Evolutionary conservation across 2,329 filamentous ascomycete genomes (phyloP), one percentile per base, ranked within the genome.

Genomic region (Albifimbria verrucaria): DNA sequence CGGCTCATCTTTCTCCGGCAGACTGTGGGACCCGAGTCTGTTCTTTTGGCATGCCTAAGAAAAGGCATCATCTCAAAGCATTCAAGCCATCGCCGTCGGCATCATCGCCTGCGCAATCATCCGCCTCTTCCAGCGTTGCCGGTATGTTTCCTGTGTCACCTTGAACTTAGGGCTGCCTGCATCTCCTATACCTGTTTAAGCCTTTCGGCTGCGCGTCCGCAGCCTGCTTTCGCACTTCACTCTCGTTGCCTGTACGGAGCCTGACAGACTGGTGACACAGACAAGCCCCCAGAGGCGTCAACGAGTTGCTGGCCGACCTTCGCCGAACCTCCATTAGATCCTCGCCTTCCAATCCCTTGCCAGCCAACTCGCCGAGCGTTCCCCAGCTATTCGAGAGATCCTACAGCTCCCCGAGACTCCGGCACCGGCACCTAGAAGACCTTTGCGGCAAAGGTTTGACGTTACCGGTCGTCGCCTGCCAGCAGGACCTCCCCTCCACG

Each of bases 321-420:
- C 81, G 83, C 62, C 79, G 76, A 61, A 70, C 71, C 50, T 72
- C 72, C 46, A 59, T 63, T 36, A 62, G 60, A 50, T 57, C 65
- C 6, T 60, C 64, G 17, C 52, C 61, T 48, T 63, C 68, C 47
- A 58, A 60, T 51, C 55, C 62, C 54, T 59, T 63, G 57, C 61
- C 67, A 53, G 60, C 66, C 48, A 66, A 66, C 52, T 62, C 68
- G 26, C 81, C 80, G n/a, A 84, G 79, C 54, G 74, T 87, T 2
- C 83, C 82, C 83, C 83, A 4, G 71, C 75, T 50, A 77, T 87
- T 60, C 78, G 81, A 54, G 74, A 79, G 55, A 78, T 86, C 54
- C 77, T 87, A 49, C 77, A 82, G 60, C 75, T 85, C 52, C 81
- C 81, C 54, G 81, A 84, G 61, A 78, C 78, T 24, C 81, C 80